Evolutionary conservation across 257 asterid genomes (phyloP).

Genomic region (Perilla frutescens): DNA sequence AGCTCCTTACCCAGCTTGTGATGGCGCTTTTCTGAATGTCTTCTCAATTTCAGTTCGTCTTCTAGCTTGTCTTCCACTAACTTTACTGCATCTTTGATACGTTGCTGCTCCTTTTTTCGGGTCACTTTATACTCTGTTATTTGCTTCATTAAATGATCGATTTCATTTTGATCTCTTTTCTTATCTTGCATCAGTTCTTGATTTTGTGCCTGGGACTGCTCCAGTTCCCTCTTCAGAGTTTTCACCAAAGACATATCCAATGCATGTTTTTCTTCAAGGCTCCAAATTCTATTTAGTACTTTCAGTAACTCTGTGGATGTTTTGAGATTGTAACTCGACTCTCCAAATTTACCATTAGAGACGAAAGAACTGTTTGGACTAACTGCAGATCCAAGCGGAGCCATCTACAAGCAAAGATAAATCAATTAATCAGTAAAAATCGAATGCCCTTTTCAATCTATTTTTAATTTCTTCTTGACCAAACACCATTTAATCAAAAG

Average conservation of each 20-base stretch:
- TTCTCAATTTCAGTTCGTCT: slow-evolving; percentile 62
- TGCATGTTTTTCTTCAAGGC: slow-evolving; percentile 81
- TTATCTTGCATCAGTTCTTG: slow-evolving; percentile 62
- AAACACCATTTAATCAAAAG: neutral
- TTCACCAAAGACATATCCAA: slow-evolving; percentile 64
- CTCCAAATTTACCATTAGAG: slow-evolving; percentile 53
- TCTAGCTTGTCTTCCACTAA: slow-evolving; percentile 52
- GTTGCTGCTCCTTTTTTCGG: slow-evolving; percentile 49
- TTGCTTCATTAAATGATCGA: slow-evolving; percentile 50
- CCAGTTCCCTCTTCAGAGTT: slow-evolving; percentile 64
- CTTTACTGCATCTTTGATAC: slow-evolving; percentile 44
- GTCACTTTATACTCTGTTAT: slow-evolving; percentile 47
- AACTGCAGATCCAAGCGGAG: slow-evolving; percentile 46
- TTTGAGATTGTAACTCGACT: slow-evolving; percentile 60
- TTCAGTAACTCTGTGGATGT: slow-evolving; percentile 81
- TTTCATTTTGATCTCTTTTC: slow-evolving; percentile 55
- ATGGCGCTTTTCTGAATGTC: slow-evolving; percentile 60
- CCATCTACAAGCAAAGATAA: slow-evolving; percentile 52
- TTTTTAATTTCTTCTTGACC: neutral
- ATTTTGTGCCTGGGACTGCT: slow-evolving; percentile 50
- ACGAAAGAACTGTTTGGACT: slow-evolving; percentile 50
- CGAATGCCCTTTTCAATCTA: neutral
- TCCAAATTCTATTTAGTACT: slow-evolving; percentile 88
- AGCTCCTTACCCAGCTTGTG: slow-evolving; percentile 63
- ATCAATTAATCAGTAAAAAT: neutral